Percentiles rank a stretch among this genome's conserved stretches.
Conservation (phyloP, 2,329 filamentous ascomycete genomes). For the Colletotrichum sp. region DNA sequence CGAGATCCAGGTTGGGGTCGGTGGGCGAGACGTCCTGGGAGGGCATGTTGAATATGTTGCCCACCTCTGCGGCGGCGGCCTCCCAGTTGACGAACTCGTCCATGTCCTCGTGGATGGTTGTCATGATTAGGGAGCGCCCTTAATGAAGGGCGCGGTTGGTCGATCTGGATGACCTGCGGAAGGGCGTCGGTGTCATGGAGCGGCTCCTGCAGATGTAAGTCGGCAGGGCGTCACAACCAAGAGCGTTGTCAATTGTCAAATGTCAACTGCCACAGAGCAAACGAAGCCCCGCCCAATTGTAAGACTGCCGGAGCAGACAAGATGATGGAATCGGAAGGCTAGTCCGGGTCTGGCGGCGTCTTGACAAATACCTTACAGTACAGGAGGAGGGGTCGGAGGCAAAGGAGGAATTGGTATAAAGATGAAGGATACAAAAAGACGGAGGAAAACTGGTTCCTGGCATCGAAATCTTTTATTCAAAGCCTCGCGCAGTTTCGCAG, state of each 20-base stretch:
- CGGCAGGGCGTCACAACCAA: neutral
- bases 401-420: constrained; percentile 20
- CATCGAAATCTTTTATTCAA: constrained; percentile 19
- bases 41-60: constrained; percentile 34
- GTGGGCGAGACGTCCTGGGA: constrained; percentile 39
- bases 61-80: constrained; percentile 46
- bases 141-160: constrained; percentile 8
- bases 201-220: constrained; percentile 2
- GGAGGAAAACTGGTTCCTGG: neutral
- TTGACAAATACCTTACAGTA: neutral
- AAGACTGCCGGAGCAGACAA: neutral
- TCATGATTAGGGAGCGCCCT: constrained; percentile 28
- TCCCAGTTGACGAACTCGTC: constrained; percentile 72
- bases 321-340: neutral
- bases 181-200: constrained; percentile 16
- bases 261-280: neutral
- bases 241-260: constrained; percentile 3
- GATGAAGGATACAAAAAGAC: neutral
- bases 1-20: constrained; percentile 54
- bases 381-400: neutral
- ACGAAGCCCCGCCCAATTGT: constrained; percentile 16
- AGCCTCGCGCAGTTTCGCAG: neutral
- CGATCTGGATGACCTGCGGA: neutral
- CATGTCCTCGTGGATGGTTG: constrained; percentile 52
- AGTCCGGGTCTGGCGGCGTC: neutral